Conservation (phyloP, 257 asterid genomes). For the Henckelia pumila region DNA sequence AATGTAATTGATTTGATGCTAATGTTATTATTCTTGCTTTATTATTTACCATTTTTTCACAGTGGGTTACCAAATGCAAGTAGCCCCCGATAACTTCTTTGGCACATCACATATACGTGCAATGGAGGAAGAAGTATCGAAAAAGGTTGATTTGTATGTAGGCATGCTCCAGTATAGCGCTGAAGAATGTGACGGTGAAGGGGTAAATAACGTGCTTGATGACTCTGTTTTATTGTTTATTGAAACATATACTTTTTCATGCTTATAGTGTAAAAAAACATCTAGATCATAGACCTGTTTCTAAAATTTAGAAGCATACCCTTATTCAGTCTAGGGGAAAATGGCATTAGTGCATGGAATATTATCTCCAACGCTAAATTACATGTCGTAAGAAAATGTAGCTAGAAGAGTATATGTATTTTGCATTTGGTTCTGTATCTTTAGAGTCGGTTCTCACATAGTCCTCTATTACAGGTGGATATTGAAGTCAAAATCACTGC, state of each 20-base stretch:
- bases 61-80: constrained; percentile 76
- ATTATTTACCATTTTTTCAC: constrained; percentile 20
- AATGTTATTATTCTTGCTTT: not conserved
- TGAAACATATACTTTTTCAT: not conserved
- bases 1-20: not conserved
- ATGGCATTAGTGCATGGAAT: not conserved
- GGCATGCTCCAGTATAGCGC: constrained; percentile 49
- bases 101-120: constrained; percentile 55
- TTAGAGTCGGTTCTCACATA: not conserved
- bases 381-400: not conserved
- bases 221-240: not conserved
- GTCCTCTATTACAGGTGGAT: constrained; percentile 37
- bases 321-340: not conserved
- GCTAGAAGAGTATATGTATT: no score
- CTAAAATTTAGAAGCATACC: not conserved
- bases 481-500: constrained; percentile 67
- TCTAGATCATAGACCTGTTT: not conserved
- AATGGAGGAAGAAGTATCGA: constrained; percentile 57
- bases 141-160: constrained; percentile 46
- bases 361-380: not conserved
- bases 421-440: not conserved
- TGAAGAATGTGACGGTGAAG: constrained; percentile 54
- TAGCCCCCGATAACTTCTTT: constrained; percentile 42
- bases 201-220: constrained; percentile 42
- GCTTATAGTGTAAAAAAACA: not conserved